These are phyloP conservation scores for Teratosphaeria viscida DNA, from an alignment of 2,329 filamentous ascomycete species.

Conservation along the genomic window DNA sequence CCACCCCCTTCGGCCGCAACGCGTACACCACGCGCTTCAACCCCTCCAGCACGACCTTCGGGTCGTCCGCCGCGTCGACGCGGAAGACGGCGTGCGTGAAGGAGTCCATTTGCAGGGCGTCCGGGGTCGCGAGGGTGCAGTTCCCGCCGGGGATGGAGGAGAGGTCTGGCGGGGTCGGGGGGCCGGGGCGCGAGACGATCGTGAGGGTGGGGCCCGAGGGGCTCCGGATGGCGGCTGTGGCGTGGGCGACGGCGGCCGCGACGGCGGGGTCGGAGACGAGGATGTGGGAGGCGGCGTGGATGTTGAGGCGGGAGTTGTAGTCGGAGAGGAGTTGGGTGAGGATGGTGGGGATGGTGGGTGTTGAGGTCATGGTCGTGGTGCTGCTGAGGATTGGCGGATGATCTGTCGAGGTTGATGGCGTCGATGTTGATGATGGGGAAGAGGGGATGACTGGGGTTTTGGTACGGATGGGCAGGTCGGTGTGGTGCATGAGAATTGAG, in stretches of 20 bases:
- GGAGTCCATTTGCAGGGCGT: slow-evolving; percentile 15
- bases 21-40: slow-evolving; percentile 17
- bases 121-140: slow-evolving; percentile 6
- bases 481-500: background rate
- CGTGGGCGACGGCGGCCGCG: slow-evolving; percentile 11
- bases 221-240: slow-evolving; percentile 12
- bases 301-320: slow-evolving; percentile 9
- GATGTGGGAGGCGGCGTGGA: slow-evolving; percentile 14
- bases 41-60: slow-evolving; percentile 14
- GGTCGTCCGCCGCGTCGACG: slow-evolving; percentile 11
- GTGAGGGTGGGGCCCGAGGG: slow-evolving; percentile 17
- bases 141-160: slow-evolving; percentile 1
- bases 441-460: background rate
- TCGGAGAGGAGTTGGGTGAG: slow-evolving; percentile 11
- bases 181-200: slow-evolving; percentile 10
- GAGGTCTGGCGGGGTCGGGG: background rate
- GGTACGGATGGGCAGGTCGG: background rate
- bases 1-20: slow-evolving; percentile 17
- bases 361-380: background rate
- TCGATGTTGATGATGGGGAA: no score
- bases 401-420: background rate
- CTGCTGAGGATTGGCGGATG: background rate
- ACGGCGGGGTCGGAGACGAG: slow-evolving; percentile 13
- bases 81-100: slow-evolving; percentile 19
- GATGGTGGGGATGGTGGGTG: slow-evolving; percentile 4